These are phyloP conservation scores for Pseudocercospora crystallina DNA, from an alignment of 2,329 filamentous ascomycete species.

Conservation along the genomic window DNA sequence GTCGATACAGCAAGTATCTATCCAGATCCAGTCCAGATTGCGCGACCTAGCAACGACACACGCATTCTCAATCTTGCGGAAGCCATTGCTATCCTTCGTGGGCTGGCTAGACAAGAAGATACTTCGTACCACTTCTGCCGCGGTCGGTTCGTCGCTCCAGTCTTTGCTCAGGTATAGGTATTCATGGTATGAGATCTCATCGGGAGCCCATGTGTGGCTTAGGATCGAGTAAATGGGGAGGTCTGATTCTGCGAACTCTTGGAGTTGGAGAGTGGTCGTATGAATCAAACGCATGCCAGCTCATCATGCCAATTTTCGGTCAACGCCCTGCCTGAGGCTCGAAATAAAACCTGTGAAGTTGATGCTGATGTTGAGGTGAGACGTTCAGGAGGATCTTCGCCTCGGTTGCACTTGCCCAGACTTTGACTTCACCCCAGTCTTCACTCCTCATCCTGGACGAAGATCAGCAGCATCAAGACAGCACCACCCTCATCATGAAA, in stretches of 20 bases:
- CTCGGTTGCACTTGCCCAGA: too few relatives aligned
- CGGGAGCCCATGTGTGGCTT: neutral
- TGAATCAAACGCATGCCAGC: neutral
- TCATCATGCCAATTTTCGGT: neutral
- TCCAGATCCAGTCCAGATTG: conserved; percentile 11
- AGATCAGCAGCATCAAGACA: too few relatives aligned
- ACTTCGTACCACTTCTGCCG: neutral
- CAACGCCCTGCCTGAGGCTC: too few relatives aligned
- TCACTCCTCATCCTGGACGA: too few relatives aligned
- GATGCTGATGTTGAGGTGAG: too few relatives aligned
- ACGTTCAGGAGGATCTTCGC: too few relatives aligned
- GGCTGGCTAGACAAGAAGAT: neutral
- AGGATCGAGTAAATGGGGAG: neutral
- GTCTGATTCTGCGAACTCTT: neutral
- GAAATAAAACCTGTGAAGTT: too few relatives aligned
- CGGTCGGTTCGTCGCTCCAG: neutral
- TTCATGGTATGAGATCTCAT: neutral
- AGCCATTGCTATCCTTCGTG: neutral
- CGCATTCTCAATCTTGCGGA: neutral
- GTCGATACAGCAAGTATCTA: conserved; percentile 20
- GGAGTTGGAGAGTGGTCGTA: neutral
- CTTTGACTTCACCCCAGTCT: too few relatives aligned
- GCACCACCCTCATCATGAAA: too few relatives aligned
- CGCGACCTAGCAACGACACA: too few relatives aligned
- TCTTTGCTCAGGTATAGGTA: neutral